Conservation (phyloP, 352 stramenopile genomes). For the Phytophthora syringae region DNA sequence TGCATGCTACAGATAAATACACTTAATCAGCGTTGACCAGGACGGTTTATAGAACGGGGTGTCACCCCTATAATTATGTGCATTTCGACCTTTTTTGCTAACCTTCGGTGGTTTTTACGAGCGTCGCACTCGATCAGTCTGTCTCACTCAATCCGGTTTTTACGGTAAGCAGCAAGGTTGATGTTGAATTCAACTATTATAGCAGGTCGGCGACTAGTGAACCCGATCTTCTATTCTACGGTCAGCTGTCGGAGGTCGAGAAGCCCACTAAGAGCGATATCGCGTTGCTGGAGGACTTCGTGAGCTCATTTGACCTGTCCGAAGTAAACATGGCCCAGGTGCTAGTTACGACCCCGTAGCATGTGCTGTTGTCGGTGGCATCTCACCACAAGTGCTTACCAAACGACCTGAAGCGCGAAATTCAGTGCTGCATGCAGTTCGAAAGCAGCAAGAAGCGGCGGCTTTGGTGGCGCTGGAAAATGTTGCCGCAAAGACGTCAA, state of each 20-base stretch:
- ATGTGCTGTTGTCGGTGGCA: slow-evolving; percentile 3
- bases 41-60: too few relatives aligned
- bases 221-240: slow-evolving; percentile 4
- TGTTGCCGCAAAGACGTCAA: too few relatives aligned
- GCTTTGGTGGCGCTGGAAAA: slow-evolving; percentile 3
- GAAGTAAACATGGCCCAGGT: slow-evolving; percentile 5
- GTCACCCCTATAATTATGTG: too few relatives aligned
- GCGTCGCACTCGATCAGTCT: too few relatives aligned
- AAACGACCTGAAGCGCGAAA: too few relatives aligned
- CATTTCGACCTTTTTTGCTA: too few relatives aligned
- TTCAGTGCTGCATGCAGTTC: too few relatives aligned
- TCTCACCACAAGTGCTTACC: slow-evolving; percentile 10
- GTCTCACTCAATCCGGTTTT: too few relatives aligned
- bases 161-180: background rate
- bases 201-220: background rate
- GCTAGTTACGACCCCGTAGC: background rate
- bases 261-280: background rate
- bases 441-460: slow-evolving; percentile 10
- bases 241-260: background rate
- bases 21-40: too few relatives aligned
- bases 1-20: too few relatives aligned
- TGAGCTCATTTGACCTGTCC: slow-evolving; percentile 10
- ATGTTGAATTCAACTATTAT: background rate
- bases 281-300: slow-evolving; percentile 2
- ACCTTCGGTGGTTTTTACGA: too few relatives aligned